Conservation (phyloP, 441 rosid genomes). For the Macaranga tanarius region DNA sequence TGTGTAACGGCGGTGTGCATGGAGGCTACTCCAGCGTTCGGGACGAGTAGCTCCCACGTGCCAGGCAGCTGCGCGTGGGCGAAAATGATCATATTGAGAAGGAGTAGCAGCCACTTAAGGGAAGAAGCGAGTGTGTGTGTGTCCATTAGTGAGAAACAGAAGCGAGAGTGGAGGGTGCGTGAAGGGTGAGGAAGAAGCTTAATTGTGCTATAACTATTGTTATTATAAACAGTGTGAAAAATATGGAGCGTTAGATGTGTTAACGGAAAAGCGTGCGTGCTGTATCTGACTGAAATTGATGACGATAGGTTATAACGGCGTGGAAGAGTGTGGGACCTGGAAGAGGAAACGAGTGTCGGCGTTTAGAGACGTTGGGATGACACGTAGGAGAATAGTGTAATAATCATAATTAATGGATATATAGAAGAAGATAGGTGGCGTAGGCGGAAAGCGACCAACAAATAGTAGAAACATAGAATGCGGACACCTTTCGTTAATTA, state of each 20-base stretch:
- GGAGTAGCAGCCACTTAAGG: conserved; percentile 8
- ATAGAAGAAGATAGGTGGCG: conserved; percentile 20
- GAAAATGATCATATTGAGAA: conserved; percentile 13
- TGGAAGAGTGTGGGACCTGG: neutral
- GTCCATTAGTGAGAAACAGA: neutral
- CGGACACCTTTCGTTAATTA: no score
- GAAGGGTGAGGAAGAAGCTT: neutral
- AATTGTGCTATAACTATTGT: no score
- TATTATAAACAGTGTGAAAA: neutral
- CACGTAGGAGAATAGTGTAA: conserved; percentile 15
- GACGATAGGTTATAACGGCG: neutral
- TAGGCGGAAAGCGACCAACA: conserved; percentile 6
- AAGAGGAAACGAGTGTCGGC: conserved; percentile 10
- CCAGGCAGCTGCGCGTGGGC: conserved; percentile 64
- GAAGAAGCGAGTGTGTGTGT: conserved; percentile 29
- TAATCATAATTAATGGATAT: neutral
- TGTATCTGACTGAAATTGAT: neutral
- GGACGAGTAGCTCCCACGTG: conserved; percentile 45
- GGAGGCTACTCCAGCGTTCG: conserved; percentile 68
- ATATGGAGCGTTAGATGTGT: neutral
- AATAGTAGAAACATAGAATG: neutral
- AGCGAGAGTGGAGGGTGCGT: neutral
- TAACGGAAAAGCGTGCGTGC: neutral
- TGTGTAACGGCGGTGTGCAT: conserved; percentile 89
- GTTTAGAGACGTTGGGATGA: neutral